A percentile compares a stretch with the other conserved stretches of the same genome.
Conservation (phyloP, 331 rosid species). For the Quercus tomentella region DNA sequence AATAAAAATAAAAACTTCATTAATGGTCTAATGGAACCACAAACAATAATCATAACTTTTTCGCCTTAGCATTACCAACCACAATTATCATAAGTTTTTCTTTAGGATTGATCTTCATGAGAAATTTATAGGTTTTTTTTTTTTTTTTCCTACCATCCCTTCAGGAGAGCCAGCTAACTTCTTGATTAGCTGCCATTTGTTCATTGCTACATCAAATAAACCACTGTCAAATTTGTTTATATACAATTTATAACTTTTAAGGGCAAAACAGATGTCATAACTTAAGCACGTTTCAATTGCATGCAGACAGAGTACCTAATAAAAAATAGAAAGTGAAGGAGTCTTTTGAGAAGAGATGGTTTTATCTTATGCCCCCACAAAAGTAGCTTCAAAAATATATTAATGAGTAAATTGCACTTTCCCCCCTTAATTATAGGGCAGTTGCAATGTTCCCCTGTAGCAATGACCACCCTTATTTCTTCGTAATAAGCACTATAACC, state of each 20-base stretch:
- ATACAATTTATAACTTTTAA: neutral
- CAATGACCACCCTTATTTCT: too few species aligned
- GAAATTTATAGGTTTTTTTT: too few species aligned
- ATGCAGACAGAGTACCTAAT: neutral
- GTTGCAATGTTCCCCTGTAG: too few species aligned
- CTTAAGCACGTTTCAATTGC: neutral
- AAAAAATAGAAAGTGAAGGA: neutral
- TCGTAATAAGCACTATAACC: too few species aligned
- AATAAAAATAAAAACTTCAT: too few species aligned
- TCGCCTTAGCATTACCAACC: too few species aligned
- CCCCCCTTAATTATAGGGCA: too few species aligned
- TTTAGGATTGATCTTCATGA: too few species aligned
- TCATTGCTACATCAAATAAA: conserved; percentile 51
- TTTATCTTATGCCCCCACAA: neutral
- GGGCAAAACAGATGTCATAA: neutral
- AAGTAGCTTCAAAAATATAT: neutral
- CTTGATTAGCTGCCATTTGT: conserved; percentile 61
- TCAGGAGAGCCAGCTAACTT: conserved; percentile 59
- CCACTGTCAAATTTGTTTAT: neutral
- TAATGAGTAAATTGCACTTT: too few species aligned
- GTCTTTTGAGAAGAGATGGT: neutral
- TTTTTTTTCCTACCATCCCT: conserved; percentile 56
- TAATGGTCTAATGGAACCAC: too few species aligned
- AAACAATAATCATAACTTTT: too few species aligned
- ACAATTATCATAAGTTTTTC: too few species aligned